Percentiles rank a stretch among this genome's conserved stretches.
phyloP scores from a whole-genome alignment of 2,329 filamentous ascomycete genomes.

The Scleromitrula shiraiana region DNA sequence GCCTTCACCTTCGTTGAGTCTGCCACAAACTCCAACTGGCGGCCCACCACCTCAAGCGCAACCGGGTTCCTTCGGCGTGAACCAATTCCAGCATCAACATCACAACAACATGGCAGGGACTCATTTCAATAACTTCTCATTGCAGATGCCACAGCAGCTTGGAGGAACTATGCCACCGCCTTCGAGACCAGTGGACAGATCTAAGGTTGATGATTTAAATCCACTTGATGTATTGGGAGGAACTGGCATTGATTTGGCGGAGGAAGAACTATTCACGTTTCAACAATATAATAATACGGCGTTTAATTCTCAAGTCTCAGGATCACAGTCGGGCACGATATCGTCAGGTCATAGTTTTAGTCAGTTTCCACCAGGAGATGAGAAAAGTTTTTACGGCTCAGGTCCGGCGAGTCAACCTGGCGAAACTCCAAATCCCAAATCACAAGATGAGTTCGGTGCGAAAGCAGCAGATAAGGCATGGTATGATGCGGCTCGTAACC shows the following conservation, averaged over 20 bases:
- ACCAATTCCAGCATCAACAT: constrained; percentile 12
- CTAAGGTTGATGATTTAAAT: constrained; percentile 58
- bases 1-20: constrained; percentile 18
- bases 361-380: constrained; percentile 46
- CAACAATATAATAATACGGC: constrained; percentile 54
- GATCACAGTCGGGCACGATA: constrained; percentile 34
- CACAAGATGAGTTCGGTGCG: constrained; percentile 57
- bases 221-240: constrained; percentile 76
- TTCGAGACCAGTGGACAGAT: constrained; percentile 49
- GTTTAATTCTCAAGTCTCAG: constrained; percentile 36
- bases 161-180: constrained; percentile 47
- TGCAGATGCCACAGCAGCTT: constrained; percentile 32
- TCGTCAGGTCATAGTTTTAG: constrained; percentile 41
- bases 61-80: constrained; percentile 19
- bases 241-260: constrained; percentile 78
- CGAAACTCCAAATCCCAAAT: constrained; percentile 36
- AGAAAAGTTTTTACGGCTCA: constrained; percentile 54
- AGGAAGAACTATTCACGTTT: constrained; percentile 76
- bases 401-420: constrained; percentile 57
- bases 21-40: constrained; percentile 23
- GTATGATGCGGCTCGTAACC: constrained; percentile 48
- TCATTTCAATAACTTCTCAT: constrained; percentile 16
- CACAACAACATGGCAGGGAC: constrained; percentile 1
- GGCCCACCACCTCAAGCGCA: constrained; percentile 24
- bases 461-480: constrained; percentile 59